Evolutionary conservation across 306 rosid genomes (phyloP).

Genomic region (Ochetophila trinervis): DNA sequence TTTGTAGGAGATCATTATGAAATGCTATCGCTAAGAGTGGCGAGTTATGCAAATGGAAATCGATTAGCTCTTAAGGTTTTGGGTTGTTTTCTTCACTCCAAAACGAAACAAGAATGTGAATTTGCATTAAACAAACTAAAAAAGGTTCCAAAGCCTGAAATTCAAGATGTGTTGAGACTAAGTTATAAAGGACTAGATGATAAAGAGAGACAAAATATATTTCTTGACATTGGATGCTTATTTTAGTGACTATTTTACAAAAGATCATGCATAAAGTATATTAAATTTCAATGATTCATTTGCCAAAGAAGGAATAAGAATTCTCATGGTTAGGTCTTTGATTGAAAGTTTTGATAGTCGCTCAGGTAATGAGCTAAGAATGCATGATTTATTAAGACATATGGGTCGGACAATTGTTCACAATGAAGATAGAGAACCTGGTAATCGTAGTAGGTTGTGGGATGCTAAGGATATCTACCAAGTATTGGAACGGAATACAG

Average conservation of each 20-base stretch:
- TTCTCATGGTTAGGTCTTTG: neutral
- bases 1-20: too few relatives aligned
- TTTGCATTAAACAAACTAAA: neutral
- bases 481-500: too few relatives aligned
- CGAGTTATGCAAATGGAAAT: too few relatives aligned
- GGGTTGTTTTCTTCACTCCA: neutral
- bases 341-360: neutral
- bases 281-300: neutral
- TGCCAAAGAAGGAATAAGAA: neutral
- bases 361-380: neutral
- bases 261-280: neutral
- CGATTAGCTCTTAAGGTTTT: too few relatives aligned
- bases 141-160: neutral
- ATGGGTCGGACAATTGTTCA: conserved; percentile 4
- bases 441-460: too few relatives aligned
- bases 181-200: neutral
- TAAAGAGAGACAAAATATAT: neutral
- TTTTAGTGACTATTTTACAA: neutral
- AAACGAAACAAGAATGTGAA: neutral
- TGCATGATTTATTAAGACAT: conserved; percentile 33
- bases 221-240: too few relatives aligned
- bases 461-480: too few relatives aligned
- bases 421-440: too few relatives aligned
- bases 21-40: too few relatives aligned
- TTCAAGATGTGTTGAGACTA: neutral